A percentile compares a stretch with the other conserved stretches of the same genome.
Evolutionary conservation across 257 asterid genomes (phyloP).

Genomic region (Salvia hispanica): DNA sequence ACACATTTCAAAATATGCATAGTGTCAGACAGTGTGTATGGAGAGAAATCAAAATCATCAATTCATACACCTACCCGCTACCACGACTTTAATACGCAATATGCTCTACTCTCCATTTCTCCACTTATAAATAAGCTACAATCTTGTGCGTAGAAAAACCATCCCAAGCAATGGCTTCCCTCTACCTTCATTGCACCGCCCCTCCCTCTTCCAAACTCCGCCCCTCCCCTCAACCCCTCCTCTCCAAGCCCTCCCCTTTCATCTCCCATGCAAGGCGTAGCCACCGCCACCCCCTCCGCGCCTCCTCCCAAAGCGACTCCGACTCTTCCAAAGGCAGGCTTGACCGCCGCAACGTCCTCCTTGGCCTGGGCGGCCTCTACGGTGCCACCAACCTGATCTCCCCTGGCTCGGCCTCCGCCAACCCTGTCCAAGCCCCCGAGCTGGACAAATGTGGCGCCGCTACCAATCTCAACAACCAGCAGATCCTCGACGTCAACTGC

Average conservation of each 20-base stretch:
- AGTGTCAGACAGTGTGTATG: too few relatives aligned
- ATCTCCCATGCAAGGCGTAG: constrained; percentile 17
- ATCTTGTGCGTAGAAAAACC: neutral
- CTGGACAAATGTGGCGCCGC: constrained; percentile 16
- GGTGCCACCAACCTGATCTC: constrained; percentile 16
- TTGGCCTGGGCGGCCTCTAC: neutral
- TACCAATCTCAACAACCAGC: constrained; percentile 13
- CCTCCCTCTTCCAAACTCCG: neutral
- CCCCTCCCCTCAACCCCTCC: neutral
- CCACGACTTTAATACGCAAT: neutral
- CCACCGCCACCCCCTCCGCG: constrained; percentile 17
- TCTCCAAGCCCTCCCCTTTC: neutral
- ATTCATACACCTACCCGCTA: neutral
- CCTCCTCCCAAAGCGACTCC: constrained; percentile 13
- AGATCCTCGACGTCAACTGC: neutral
- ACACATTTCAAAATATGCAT: too few relatives aligned
- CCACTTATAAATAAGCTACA: neutral
- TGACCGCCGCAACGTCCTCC: constrained; percentile 21
- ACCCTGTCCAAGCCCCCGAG: neutral
- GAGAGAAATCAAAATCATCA: too few relatives aligned
- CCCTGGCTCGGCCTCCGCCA: constrained; percentile 1
- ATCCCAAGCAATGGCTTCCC: constrained; percentile 1
- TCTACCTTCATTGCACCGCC: constrained; percentile 2
- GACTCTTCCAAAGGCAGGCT: neutral
- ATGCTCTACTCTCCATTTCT: neutral